Conservation (phyloP, 1,284 basidiomycete species). For the Irpex lacteus region DNA sequence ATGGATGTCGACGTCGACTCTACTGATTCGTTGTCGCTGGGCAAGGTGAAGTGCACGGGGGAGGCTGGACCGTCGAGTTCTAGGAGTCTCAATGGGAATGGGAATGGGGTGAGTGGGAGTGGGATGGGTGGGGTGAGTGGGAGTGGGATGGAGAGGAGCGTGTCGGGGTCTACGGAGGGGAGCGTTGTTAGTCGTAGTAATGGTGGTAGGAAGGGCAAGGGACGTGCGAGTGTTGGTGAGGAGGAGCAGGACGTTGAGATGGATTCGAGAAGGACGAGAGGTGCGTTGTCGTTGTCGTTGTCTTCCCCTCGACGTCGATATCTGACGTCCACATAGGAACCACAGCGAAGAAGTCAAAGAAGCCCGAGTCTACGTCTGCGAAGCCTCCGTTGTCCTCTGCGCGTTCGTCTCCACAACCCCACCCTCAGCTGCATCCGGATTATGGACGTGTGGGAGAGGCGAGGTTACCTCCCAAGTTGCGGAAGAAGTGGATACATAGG, state of each 20-base stretch:
- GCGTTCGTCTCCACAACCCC: slow-evolving; percentile 7
- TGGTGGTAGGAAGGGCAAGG: slow-evolving; percentile 31
- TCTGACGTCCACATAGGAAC: not conserved
- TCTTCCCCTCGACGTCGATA: no score
- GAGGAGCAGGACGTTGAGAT: slow-evolving; percentile 23
- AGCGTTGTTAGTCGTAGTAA: slow-evolving; percentile 13
- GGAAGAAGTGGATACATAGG: slow-evolving; percentile 48
- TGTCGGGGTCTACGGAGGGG: not conserved
- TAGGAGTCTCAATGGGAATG: not conserved
- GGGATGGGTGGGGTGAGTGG: not conserved
- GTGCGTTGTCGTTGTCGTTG: not conserved
- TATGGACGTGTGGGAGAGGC: slow-evolving; percentile 28
- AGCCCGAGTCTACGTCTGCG: not conserved
- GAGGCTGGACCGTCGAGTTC: slow-evolving; percentile 19
- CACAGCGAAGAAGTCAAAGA: not conserved
- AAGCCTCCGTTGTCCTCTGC: not conserved
- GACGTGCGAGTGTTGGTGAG: slow-evolving; percentile 8
- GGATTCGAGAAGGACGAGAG: not conserved
- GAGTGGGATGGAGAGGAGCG: not conserved
- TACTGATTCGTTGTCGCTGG: no score
- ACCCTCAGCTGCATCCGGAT: not conserved
- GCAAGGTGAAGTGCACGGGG: not conserved
- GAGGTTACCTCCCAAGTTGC: slow-evolving; percentile 61
- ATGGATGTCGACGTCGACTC: slow-evolving; percentile 33
- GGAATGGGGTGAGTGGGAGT: not conserved